Evolutionary conservation across 1,284 basidiomycete species (phyloP).

Genomic region (Neotropicomus parvogracilis): DNA sequence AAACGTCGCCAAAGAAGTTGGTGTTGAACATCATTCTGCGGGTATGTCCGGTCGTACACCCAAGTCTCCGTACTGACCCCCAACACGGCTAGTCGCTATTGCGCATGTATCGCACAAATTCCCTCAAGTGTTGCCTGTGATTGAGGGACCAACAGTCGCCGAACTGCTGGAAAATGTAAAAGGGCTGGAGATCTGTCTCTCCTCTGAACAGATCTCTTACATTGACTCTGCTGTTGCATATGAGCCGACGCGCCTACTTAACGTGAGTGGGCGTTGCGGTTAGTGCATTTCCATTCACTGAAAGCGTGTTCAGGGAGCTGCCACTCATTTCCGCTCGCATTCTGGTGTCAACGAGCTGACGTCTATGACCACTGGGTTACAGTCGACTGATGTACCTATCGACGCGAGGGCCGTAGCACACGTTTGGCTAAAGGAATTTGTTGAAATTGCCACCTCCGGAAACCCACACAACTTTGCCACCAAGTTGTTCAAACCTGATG

Average conservation of each 20-base stretch:
- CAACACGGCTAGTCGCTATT: conserved; percentile 28
- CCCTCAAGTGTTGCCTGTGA: conserved; percentile 45
- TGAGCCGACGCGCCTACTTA: conserved; percentile 16
- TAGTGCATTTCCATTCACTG: neutral
- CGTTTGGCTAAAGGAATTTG: conserved; percentile 2
- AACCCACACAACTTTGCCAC: neutral
- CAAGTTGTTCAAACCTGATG: conserved; percentile 1
- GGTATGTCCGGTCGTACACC: neutral
- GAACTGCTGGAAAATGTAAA: conserved; percentile 45
- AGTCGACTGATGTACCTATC: neutral
- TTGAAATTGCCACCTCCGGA: neutral
- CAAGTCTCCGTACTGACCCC: neutral
- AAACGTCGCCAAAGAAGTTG: neutral
- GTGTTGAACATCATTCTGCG: neutral
- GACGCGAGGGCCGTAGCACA: neutral
- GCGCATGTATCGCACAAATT: conserved; percentile 46
- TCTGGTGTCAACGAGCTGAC: neutral
- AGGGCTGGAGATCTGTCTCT: conserved; percentile 42
- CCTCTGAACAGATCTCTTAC: conserved; percentile 39
- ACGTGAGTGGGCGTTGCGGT: neutral
- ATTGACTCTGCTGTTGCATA: conserved; percentile 40
- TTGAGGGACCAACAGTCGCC: conserved; percentile 47
- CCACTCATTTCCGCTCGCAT: neutral
- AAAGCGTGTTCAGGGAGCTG: neutral
- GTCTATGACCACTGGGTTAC: too few species aligned